Conservation (phyloP, 257 asterid genomes). For the Verbascum thapsus region DNA sequence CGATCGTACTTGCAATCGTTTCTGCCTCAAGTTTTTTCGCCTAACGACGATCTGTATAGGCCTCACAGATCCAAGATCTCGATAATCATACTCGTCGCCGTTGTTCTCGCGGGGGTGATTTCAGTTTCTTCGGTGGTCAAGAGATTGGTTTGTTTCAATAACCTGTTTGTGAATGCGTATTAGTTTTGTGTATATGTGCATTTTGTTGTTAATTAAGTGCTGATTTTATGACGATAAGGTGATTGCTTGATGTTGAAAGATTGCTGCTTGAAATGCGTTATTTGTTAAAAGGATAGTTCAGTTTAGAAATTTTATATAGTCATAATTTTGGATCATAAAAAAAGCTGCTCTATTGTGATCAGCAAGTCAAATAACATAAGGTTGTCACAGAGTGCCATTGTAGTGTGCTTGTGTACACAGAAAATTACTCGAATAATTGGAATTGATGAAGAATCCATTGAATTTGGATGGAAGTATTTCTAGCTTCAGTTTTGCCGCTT, state of each 20-base stretch:
- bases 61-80: slow-evolving; percentile 67
- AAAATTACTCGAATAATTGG: slow-evolving; percentile 6
- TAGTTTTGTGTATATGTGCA: slow-evolving; percentile 24
- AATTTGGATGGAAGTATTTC: neutral
- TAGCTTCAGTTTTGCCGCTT: slow-evolving; percentile 8
- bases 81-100: slow-evolving; percentile 42
- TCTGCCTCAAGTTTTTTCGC: slow-evolving; percentile 50
- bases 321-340: neutral
- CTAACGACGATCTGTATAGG: slow-evolving; percentile 65
- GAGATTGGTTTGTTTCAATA: slow-evolving; percentile 65
- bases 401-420: neutral
- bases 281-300: neutral
- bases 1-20: slow-evolving; percentile 52
- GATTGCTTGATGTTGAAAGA: slow-evolving; percentile 16
- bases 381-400: neutral
- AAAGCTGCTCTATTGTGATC: slow-evolving; percentile 9
- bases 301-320: neutral
- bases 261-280: slow-evolving; percentile 18
- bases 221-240: neutral
- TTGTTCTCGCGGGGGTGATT: slow-evolving; percentile 49
- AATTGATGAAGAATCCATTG: neutral
- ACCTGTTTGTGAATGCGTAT: slow-evolving; percentile 23
- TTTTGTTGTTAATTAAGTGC: slow-evolving; percentile 17
- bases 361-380: neutral
- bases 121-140: slow-evolving; percentile 57